phyloP scores from a whole-genome alignment of 163 green algal genomes.

The Chlorella variabilis region DNA sequence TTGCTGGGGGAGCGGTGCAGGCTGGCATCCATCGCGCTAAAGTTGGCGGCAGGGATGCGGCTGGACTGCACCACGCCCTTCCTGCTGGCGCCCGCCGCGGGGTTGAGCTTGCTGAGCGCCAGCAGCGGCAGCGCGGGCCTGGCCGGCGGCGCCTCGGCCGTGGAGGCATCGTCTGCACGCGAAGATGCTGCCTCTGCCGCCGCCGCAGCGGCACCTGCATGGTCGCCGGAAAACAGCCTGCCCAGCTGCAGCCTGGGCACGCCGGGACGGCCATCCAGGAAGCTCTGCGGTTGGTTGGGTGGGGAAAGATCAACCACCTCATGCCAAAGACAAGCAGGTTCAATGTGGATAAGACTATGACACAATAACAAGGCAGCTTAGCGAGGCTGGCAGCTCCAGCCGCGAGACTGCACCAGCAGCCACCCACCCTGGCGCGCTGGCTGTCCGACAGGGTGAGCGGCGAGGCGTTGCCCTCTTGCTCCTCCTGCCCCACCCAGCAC shows the following conservation, averaged over 20 bases:
- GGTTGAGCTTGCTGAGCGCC: slow-evolving; percentile 19
- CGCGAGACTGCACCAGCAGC: background rate
- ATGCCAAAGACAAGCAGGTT: too few species aligned
- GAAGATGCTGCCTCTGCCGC: background rate
- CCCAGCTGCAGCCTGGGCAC: slow-evolving; percentile 27
- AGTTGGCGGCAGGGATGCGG: slow-evolving; percentile 18
- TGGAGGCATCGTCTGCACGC: too few species aligned
- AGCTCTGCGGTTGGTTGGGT: background rate
- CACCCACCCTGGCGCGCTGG: too few species aligned
- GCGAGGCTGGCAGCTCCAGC: too few species aligned
- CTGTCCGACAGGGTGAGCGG: slow-evolving; percentile 8
- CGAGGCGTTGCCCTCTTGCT: background rate
- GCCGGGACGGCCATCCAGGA: slow-evolving; percentile 8
- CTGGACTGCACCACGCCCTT: background rate
- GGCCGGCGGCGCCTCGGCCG: too few species aligned
- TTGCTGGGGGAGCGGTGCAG: slow-evolving; percentile 3
- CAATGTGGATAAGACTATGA: too few species aligned
- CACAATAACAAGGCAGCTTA: too few species aligned
- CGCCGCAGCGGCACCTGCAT: background rate
- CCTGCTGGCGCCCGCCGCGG: background rate
- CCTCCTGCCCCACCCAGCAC: slow-evolving; percentile 17
- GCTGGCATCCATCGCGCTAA: background rate
- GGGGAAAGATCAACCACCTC: too few species aligned
- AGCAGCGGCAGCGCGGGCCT: background rate
- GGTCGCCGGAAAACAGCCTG: background rate